These are phyloP conservation scores for Aspergillus fructus DNA, from an alignment of 2,329 filamentous ascomycete species.

Conservation along the genomic window DNA sequence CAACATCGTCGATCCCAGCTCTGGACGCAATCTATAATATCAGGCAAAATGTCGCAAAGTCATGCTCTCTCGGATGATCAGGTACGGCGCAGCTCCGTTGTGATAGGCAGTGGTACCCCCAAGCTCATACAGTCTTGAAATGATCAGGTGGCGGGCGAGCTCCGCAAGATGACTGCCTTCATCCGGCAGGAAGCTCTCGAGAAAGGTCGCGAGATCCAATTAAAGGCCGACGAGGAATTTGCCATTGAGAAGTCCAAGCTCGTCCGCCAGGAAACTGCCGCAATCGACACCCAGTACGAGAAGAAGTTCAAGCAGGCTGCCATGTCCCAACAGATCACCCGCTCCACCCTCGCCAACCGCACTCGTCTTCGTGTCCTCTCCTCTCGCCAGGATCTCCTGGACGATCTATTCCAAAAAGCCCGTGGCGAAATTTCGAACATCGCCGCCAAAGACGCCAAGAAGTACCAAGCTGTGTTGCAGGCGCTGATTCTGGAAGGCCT, in stretches of 20 bases:
- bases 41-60: conserved; percentile 77
- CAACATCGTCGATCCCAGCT: conserved; percentile 11
- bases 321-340: conserved; percentile 98
- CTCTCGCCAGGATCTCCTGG: conserved; percentile 85
- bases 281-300: conserved; percentile 90
- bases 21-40: conserved; percentile 14
- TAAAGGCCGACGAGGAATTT: conserved; percentile 99
- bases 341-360: conserved; percentile 95
- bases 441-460: conserved; percentile 52
- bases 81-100: conserved; percentile 53
- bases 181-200: conserved; percentile 98
- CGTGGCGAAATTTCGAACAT: conserved; percentile 68
- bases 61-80: conserved; percentile 98
- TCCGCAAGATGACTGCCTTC: conserved; percentile 99
- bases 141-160: conserved; percentile 85
- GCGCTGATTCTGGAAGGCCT: conserved; percentile 83
- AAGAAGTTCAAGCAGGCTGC: conserved; percentile 99
- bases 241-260: conserved; percentile 99
- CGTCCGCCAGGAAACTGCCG: conserved; percentile 87
- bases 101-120: conserved; percentile 18
- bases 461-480: conserved; percentile 76
- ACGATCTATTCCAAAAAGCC: conserved; percentile 82
- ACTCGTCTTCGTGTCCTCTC: conserved; percentile 84
- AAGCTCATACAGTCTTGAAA: conserved; percentile 17
- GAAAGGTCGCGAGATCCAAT: conserved; percentile 94